Percentiles rank a stretch among this genome's conserved stretches.
Conservation (phyloP, 2,329 filamentous ascomycete species). For the Apiospora arundinis region DNA sequence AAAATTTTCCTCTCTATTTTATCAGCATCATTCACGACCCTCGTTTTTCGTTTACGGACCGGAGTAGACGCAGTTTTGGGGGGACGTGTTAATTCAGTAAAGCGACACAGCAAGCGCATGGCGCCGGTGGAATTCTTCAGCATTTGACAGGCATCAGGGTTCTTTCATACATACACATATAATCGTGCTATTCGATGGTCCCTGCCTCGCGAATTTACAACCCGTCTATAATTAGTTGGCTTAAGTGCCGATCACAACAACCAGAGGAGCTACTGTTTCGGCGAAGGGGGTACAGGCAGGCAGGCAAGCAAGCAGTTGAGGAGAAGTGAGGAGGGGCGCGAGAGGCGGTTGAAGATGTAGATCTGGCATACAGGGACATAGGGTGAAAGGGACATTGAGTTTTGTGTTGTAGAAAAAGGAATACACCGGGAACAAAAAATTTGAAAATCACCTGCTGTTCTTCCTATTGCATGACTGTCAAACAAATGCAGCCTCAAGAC, state of each 20-base stretch:
- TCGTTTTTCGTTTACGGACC: conserved; percentile 41
- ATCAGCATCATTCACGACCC: conserved; percentile 39
- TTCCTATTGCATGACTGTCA: not conserved
- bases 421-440: conserved; percentile 19
- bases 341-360: conserved; percentile 2
- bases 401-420: conserved; percentile 22
- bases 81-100: conserved; percentile 41
- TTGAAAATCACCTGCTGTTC: conserved; percentile 11
- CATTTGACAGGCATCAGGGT: conserved; percentile 39
- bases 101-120: conserved; percentile 38
- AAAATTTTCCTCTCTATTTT: conserved; percentile 27
- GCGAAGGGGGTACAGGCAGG: not conserved
- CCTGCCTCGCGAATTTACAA: conserved; percentile 31
- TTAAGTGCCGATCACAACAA: not conserved
- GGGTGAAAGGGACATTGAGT: conserved; percentile 17
- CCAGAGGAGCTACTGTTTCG: conserved; percentile 17
- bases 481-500: not conserved
- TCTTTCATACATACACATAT: conserved; percentile 24
- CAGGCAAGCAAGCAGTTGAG: not conserved
- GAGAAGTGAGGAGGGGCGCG: not conserved
- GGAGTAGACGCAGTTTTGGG: conserved; percentile 31
- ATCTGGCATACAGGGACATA: conserved; percentile 22
- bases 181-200: conserved; percentile 32
- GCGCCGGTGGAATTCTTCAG: conserved; percentile 37
- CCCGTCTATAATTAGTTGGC: conserved; percentile 20